These are phyloP conservation scores for Picea abies DNA, from an alignment of 83 land plant species.

Conservation along the genomic window DNA sequence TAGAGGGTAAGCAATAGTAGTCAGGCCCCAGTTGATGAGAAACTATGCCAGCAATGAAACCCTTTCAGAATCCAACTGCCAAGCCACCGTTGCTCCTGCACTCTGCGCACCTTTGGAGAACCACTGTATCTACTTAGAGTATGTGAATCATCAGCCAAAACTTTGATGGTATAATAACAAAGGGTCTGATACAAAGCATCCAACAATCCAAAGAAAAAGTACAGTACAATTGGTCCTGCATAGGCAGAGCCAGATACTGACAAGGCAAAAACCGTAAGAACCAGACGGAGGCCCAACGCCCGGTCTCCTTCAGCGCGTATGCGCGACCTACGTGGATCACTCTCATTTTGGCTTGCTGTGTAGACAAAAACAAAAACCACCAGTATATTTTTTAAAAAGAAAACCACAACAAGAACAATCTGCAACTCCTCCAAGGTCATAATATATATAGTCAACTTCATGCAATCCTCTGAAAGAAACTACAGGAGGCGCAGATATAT, in stretches of 20 bases:
- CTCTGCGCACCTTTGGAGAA: slow-evolving; percentile 57
- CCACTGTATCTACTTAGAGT: slow-evolving; percentile 33
- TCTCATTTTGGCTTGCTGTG: too few relatives aligned
- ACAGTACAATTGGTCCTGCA: slow-evolving; percentile 82
- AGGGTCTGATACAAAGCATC: slow-evolving; percentile 91
- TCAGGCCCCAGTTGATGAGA: slow-evolving; percentile 35
- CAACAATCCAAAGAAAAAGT: slow-evolving; percentile 67
- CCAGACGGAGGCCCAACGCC: too few relatives aligned
- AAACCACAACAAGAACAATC: too few relatives aligned
- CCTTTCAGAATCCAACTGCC: slow-evolving; percentile 38
- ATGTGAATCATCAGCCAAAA: slow-evolving; percentile 33
- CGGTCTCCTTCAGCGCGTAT: too few relatives aligned
- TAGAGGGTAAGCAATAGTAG: slow-evolving; percentile 17
- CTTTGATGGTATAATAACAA: slow-evolving; percentile 72
- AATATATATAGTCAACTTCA: too few relatives aligned
- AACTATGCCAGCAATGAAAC: slow-evolving; percentile 26
- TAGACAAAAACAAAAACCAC: too few relatives aligned
- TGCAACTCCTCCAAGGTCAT: too few relatives aligned
- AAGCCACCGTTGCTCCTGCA: slow-evolving; percentile 53
- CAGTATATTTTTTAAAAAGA: too few relatives aligned
- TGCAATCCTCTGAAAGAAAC: too few relatives aligned
- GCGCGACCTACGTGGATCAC: too few relatives aligned
- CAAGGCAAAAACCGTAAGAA: too few relatives aligned
- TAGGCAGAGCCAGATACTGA: slow-evolving; percentile 27
- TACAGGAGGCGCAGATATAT: too few relatives aligned